Base-by-base conservation (phyloP, 2,329 filamentous ascomycete species). In the Colletotrichum sp. region DNA sequence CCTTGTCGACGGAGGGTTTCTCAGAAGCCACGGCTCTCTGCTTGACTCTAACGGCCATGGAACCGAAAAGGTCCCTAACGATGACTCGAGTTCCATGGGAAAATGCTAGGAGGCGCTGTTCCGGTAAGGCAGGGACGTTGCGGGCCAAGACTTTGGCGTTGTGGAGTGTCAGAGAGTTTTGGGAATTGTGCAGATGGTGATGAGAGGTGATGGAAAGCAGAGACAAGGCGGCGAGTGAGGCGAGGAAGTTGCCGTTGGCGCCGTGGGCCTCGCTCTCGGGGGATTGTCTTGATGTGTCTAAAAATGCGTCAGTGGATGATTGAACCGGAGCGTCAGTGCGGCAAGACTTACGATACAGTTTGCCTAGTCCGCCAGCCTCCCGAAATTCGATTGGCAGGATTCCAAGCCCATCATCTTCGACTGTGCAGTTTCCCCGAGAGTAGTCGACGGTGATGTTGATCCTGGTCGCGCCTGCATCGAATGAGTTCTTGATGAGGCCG, bases 21-120 rank as follows among this genome's bases (percentile, higher is more conserved):
- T 90, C 85, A 51, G 87, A 81, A 5, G 91, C 77, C 0, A 90
- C 78, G 0, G 91, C 90, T 75, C 95, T 90, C 78, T 95, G 94
- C 80, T 97, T 98, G 31, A 97, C 93, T 16, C 96, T 92, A 15
- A 98, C 96, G 0, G 96, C 95, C 90, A 98, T 94, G 72, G 92
- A 93, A 0, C 96, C 95, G 83, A 98, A 98, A 1, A 98, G 86
- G 81, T 98, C 93, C 70, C 92, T 90, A 8, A 98, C 93, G 1
- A 88, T 89, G 3, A 96, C 91, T 33, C 91, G 90, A 0, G 96
- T 98, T 6, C 96, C 96, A 84, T 94, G 91, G 24, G 85, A 81
- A 70, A 88, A 89, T 43, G 83, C 84, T 11, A 87, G 78, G 8
- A 94, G 78, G 62, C 88, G 86, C 59, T 94, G 89, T 63, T 92